Evolutionary conservation across 2,329 filamentous ascomycete species (phyloP).

Genomic region (Colletotrichum gloeosporioides): DNA sequence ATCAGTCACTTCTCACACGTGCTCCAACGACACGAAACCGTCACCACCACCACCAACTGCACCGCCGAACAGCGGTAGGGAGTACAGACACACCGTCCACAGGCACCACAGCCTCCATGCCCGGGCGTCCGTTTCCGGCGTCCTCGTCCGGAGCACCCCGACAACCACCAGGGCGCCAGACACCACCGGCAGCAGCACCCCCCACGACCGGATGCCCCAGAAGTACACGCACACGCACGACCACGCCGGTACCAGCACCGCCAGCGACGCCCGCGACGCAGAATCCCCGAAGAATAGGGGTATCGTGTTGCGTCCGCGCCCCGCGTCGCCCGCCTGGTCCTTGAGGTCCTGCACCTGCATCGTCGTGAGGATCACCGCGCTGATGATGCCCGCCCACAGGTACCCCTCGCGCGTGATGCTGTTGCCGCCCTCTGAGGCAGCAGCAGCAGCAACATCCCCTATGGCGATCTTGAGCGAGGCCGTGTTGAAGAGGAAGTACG

Average conservation of each 20-base stretch:
- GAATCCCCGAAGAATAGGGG: constrained; percentile 31
- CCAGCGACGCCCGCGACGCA: constrained; percentile 1
- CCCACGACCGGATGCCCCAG: background rate
- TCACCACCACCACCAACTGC: background rate
- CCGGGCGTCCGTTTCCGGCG: constrained; percentile 9
- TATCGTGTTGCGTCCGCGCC: constrained; percentile 29
- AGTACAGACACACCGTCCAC: constrained; percentile 17
- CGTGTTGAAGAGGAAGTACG: constrained; percentile 32
- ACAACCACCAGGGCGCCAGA: constrained; percentile 4
- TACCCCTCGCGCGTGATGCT: constrained; percentile 15
- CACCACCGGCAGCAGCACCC: background rate
- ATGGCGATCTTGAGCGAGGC: constrained; percentile 28
- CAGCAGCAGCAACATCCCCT: background rate
- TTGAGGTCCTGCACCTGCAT: constrained; percentile 32
- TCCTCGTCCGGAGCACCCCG: constrained; percentile 6
- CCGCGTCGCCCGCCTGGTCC: constrained; percentile 30
- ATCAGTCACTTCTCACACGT: background rate
- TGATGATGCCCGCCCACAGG: constrained; percentile 27
- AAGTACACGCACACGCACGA: constrained; percentile 2
- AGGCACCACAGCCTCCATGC: constrained; percentile 19
- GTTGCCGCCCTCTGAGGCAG: background rate
- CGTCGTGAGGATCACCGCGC: constrained; percentile 29
- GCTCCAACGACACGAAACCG: constrained; percentile 14
- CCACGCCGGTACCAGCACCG: constrained; percentile 7
- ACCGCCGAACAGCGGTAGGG: constrained; percentile 6